Percentiles rank a stretch among this genome's conserved stretches.
Conservation (phyloP, 257 asterid species). For the Mentha longifolia region DNA sequence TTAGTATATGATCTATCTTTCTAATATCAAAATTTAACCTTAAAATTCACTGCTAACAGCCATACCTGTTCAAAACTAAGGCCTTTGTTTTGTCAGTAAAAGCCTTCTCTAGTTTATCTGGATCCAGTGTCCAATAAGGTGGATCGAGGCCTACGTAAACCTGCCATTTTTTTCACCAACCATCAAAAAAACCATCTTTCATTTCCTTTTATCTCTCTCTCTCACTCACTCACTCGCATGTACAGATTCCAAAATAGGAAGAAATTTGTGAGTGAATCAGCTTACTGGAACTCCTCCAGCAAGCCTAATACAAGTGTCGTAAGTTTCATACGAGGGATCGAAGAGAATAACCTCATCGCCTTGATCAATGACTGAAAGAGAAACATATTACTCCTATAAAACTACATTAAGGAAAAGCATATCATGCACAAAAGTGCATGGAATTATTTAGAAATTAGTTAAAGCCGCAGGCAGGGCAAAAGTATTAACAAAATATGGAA, state of each 20-base stretch:
- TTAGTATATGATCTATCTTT: neutral
- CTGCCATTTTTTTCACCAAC: slow-evolving; percentile 44
- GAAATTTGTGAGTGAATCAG: neutral
- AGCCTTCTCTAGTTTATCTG: slow-evolving; percentile 58
- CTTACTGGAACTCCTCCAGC: slow-evolving; percentile 96
- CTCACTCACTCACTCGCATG: too few species aligned
- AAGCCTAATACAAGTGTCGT: slow-evolving; percentile 77
- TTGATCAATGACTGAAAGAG: slow-evolving; percentile 74
- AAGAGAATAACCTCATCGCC: slow-evolving; percentile 90
- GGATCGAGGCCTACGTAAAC: slow-evolving; percentile 87
- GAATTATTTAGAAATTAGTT: neutral
- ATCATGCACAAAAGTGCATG: neutral
- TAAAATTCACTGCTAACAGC: neutral
- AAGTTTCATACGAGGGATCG: slow-evolving; percentile 86
- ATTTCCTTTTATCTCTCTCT: too few species aligned
- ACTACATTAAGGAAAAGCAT: neutral
- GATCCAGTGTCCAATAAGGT: slow-evolving; percentile 71
- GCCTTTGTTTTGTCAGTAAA: slow-evolving; percentile 76
- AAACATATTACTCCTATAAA: neutral
- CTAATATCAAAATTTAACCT: neutral
- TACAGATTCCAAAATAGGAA: too few species aligned
- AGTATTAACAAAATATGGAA: too few species aligned
- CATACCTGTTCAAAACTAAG: slow-evolving; percentile 77
- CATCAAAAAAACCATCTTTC: slow-evolving; percentile 17
- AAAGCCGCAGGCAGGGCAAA: too few species aligned